Base-by-base conservation (phyloP, 192 early-diverging fungal genomes). In the Funneliformis geosporum region DNA sequence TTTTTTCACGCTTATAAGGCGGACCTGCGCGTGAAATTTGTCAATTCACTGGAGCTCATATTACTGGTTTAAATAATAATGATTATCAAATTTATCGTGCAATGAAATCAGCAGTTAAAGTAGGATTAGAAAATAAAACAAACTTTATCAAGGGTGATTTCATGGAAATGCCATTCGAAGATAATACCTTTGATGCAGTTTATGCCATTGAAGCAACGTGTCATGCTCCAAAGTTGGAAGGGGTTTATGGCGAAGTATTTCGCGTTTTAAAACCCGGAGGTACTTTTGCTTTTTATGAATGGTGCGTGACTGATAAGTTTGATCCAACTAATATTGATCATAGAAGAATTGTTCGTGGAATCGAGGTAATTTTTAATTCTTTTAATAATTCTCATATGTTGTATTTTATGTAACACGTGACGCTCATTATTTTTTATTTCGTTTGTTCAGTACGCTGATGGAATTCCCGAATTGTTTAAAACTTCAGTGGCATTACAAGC, bases 171-270 rank as follows among this genome's bases (percentile, higher is more conserved):
- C 95, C 96, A 12, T 93, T 97, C 78, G 89, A 90, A 23, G 91
- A 93, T 4, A 88, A 87, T 84, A 72, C 82, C 38, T 96, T 94
- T 74, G 97, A 98, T 83, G 95, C 95, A 65, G 94, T 92, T 2
- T 98, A 98, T 83, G 95, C 96, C n/a, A 96, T 98, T 78, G 97
- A 98, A 88, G 97, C 97, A 40, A 95, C 94, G 14, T 94, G 93
- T 85, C 97, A 98, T 83, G 92, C 96, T 0, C 94, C 95, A 8
- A 83, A 86, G 2, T 89, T 98, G 28, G 92, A 95, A 82, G 91
- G 90, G 77, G 94, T 94, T 60, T 98, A 98, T 82, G 86, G 88
- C 43, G 93, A 98, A 80, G 93, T 94, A 80, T 98, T 92, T 90
- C 90, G 95, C 65, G 94, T 96, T 14, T 82, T 98, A 71, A 98